Evolutionary conservation across 2,329 filamentous ascomycete genomes (phyloP).

Genomic region (Talaromyces rugulosus): DNA sequence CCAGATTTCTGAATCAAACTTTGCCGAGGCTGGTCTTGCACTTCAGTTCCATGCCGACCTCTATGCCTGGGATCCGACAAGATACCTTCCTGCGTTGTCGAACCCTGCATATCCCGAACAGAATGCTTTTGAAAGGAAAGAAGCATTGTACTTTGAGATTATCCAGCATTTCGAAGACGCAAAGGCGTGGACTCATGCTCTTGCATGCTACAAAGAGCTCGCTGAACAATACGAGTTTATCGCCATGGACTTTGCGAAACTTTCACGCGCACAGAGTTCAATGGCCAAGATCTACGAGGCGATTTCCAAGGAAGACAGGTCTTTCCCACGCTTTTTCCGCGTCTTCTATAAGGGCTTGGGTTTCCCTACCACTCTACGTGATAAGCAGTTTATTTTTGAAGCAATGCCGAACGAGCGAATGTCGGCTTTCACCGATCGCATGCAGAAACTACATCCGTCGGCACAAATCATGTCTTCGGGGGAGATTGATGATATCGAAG

Average conservation of each 20-base stretch:
- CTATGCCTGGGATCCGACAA: conserved; percentile 81
- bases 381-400: conserved; percentile 92
- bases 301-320: conserved; percentile 74
- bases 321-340: conserved; percentile 82
- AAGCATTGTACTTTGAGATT: conserved; percentile 87
- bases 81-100: conserved; percentile 59
- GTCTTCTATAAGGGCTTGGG: conserved; percentile 86
- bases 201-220: conserved; percentile 85
- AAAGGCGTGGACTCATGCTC: conserved; percentile 85
- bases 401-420: conserved; percentile 72
- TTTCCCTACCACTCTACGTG: conserved; percentile 73
- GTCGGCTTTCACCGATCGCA: conserved; percentile 78
- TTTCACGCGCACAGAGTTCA: conserved; percentile 81
- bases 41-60: conserved; percentile 86
- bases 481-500: conserved; percentile 75
- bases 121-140: conserved; percentile 86
- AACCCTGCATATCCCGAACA: conserved; percentile 80
- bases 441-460: conserved; percentile 84
- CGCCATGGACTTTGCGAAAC: conserved; percentile 84
- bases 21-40: conserved; percentile 82
- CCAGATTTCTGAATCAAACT: conserved; percentile 71
- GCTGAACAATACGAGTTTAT: conserved; percentile 87
- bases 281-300: conserved; percentile 91
- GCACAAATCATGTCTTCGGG: conserved; percentile 73
- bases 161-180: conserved; percentile 93